Percentiles rank a stretch among this genome's conserved stretches.
Conservation (phyloP, 148 eudicot species). For the Mesembryanthemum crystallinum region DNA sequence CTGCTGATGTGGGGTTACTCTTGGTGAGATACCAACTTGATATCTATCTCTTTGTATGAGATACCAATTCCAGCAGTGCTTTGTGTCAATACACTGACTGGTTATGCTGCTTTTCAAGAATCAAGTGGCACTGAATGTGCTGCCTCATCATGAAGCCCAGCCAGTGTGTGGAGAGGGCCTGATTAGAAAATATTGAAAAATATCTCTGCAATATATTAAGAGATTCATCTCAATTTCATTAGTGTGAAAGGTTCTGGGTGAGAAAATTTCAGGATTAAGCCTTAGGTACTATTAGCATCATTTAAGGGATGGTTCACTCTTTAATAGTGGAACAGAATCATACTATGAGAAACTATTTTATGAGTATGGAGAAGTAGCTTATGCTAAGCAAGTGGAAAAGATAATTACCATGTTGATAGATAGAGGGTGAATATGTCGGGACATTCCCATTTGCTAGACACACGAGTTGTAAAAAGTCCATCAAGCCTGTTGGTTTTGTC, state of each 20-base stretch:
- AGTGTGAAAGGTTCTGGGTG: not conserved
- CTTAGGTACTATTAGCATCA: not conserved
- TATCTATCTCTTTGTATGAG: too few relatives aligned
- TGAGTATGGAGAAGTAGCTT: not conserved
- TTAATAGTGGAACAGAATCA: not conserved
- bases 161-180: not conserved
- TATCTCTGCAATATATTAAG: not conserved
- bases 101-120: not conserved
- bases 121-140: not conserved
- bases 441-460: not conserved
- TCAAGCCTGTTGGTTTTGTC: not conserved
- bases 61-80: not conserved
- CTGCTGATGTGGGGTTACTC: too few relatives aligned
- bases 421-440: not conserved
- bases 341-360: not conserved
- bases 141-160: too few relatives aligned
- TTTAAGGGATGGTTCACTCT: not conserved
- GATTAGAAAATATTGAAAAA: not conserved
- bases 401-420: constrained; percentile 1
- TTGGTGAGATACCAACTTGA: too few relatives aligned
- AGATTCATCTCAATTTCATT: not conserved
- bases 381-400: not conserved
- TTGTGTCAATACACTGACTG: not conserved
- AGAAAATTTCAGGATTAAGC: not conserved
- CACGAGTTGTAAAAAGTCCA: not conserved